Base-by-base conservation (phyloP, 805 yeast species). In the Starmerella sirachaensis region DNA sequence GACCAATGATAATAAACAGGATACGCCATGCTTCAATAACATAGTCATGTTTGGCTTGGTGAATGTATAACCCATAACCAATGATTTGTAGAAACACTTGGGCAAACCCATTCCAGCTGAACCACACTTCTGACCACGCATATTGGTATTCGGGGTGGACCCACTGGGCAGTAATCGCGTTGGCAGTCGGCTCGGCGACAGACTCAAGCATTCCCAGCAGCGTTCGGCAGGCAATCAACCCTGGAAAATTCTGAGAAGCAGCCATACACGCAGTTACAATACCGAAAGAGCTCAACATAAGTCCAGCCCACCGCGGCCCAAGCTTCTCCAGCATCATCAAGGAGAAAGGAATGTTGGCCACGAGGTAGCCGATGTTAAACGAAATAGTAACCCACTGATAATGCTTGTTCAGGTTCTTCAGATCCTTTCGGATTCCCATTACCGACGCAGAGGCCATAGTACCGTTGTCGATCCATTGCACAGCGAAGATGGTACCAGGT, bases 361-460 rank as follows among this genome's bases (percentile, higher is more conserved):
- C 62, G 31, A 78, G 54, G 52, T 74, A 76, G 6, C 83, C 84
- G 29, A 76, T 51, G 50, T 71, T 74, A 46, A 73, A 73, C 6
- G 71, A 65, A 1, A 76, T 63, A n/a, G 74, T 69, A 17, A 66
- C 55, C 74, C 77, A 69, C 30, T 40, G 29, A 33, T 44, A 48
- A 29, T 33, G 33, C 16, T 25, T 29, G 3, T 35, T 35, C 22
- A 27, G 14, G 35, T 30, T 36, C 16, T 30, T 19, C 34, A 36
- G 18, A 12, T 36, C 39, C 17, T 36, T n/a, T 4, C 39, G 39
- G 4, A 36, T 30, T n/a, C 19, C 28, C 39, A 36, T 36, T 13
- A 74, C 65, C 4, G 33, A 31, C 6, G 26, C 33, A 9, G 33
- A 25, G 9, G 33, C 33, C 4, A 31, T 26, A 12, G 18, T 21